These are phyloP conservation scores for Rhododendron mucronatum DNA, from an alignment of 148 eudicot species.

Conservation along the genomic window DNA sequence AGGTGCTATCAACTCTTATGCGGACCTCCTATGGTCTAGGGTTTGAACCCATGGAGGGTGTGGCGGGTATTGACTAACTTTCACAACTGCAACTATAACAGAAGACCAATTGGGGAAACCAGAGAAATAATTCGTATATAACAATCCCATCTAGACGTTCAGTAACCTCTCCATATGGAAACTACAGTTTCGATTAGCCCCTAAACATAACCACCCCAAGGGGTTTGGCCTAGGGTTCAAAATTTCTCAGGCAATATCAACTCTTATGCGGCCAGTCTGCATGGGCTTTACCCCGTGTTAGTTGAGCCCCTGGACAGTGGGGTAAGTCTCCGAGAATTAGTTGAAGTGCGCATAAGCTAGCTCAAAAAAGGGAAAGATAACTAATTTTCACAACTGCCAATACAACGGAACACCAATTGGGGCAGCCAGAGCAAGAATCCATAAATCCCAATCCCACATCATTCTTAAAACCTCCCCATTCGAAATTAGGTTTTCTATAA, in stretches of 20 bases:
- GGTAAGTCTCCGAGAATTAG: background rate
- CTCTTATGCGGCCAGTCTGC: too few relatives aligned
- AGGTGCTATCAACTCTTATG: background rate
- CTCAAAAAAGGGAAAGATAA: background rate
- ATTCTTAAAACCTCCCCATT: background rate
- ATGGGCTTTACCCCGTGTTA: background rate
- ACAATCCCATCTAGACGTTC: background rate
- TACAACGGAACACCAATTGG: background rate
- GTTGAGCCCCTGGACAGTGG: background rate
- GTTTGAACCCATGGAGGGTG: too few relatives aligned
- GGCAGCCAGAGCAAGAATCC: background rate
- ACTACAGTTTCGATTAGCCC: background rate
- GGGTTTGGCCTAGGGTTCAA: background rate
- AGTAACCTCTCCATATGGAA: background rate
- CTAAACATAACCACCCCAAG: background rate
- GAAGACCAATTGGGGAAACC: background rate
- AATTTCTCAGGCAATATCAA: background rate
- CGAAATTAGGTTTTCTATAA: conserved; percentile 8
- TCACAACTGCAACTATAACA: background rate
- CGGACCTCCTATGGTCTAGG: too few relatives aligned
- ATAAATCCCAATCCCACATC: background rate
- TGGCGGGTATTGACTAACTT: background rate
- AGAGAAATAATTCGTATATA: background rate
- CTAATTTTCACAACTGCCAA: background rate
- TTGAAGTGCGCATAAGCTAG: background rate